phyloP scores from a whole-genome alignment of 108 stramenopile genomes.

The Pseudonitzschia multistriata region DNA sequence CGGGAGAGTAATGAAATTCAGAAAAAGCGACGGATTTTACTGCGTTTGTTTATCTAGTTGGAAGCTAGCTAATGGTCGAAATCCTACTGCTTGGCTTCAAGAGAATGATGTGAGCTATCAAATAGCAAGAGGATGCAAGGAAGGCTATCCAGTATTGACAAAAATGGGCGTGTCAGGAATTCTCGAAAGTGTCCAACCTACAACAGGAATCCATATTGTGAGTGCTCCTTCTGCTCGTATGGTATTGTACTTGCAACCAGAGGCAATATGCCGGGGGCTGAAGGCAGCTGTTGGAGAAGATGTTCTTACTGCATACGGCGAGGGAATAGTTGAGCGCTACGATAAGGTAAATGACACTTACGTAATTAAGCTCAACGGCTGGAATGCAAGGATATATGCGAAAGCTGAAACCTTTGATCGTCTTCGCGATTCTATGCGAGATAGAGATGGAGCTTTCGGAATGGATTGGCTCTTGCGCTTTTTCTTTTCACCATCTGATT shows the following conservation, averaged over 20 bases:
- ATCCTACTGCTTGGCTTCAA: constrained; percentile 56
- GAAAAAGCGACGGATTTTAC: constrained; percentile 79
- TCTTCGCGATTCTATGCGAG: constrained; percentile 68
- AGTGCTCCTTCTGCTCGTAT: constrained; percentile 67
- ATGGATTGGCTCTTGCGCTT: constrained; percentile 79
- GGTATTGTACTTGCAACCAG: constrained; percentile 83
- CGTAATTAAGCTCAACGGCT: constrained; percentile 61
- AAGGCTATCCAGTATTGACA: constrained; percentile 85
- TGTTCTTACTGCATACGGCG: constrained; percentile 81
- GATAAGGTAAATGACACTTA: constrained; percentile 60
- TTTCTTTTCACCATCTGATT: constrained; percentile 52
- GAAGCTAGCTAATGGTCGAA: constrained; percentile 50
- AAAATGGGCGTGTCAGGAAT: constrained; percentile 71
- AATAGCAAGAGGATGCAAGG: constrained; percentile 80
- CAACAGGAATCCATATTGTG: constrained; percentile 88
- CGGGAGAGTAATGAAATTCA: constrained; percentile 62
- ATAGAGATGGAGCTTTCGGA: constrained; percentile 68
- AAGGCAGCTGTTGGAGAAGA: constrained; percentile 89
- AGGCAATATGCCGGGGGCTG: constrained; percentile 68
- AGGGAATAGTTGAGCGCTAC: constrained; percentile 75
- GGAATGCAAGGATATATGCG: constrained; percentile 73
- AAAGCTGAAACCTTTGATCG: constrained; percentile 81
- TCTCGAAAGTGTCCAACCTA: constrained; percentile 83
- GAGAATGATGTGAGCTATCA: constrained; percentile 67
- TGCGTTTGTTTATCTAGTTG: constrained; percentile 52